Percentiles rank a stretch among this genome's conserved stretches.
Evolutionary conservation across 805 yeast species (phyloP).

Genomic region (Lipomyces kockii): DNA sequence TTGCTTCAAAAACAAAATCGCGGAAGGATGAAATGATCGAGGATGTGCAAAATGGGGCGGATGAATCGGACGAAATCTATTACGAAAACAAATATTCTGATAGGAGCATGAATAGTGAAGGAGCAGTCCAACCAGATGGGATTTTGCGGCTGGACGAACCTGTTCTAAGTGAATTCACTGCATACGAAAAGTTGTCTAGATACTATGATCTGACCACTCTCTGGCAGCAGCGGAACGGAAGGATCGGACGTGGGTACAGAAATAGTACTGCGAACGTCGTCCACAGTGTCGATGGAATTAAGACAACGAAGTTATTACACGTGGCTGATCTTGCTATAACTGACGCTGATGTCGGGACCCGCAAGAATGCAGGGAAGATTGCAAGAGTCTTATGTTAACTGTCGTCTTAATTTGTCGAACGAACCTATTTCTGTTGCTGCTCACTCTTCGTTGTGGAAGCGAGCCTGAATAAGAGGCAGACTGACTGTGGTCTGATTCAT

Average conservation of each 20-base stretch:
- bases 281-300: background rate
- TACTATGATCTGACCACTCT: background rate
- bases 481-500: background rate
- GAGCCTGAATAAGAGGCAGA: background rate
- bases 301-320: background rate
- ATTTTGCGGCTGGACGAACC: background rate
- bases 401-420: background rate
- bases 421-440: background rate
- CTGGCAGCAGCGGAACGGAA: background rate
- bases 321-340: background rate
- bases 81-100: background rate
- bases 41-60: background rate
- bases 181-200: slow-evolving; percentile 1
- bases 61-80: background rate
- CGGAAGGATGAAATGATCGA: background rate
- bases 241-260: background rate
- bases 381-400: background rate
- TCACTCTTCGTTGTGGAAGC: background rate
- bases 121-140: background rate
- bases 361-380: background rate
- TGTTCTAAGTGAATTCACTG: background rate
- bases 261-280: background rate
- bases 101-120: background rate
- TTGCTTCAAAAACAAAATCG: background rate
- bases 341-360: background rate